These are phyloP conservation scores for Hypoxylon sp. DNA, from an alignment of 2,329 filamentous ascomycete species.

Conservation along the genomic window DNA sequence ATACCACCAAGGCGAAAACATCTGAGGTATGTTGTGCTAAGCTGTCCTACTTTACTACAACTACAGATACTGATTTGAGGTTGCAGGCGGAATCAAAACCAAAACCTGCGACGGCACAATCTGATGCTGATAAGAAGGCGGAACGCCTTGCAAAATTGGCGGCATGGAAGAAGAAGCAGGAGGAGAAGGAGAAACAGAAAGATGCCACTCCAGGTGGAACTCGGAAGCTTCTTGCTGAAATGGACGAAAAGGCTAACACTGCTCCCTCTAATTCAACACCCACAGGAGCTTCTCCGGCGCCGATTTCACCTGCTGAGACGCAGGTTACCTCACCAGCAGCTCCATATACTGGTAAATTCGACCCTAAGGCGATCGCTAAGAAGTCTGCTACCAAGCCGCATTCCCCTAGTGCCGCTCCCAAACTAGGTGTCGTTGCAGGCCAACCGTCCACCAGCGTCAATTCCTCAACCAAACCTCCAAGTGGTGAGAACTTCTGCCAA, in stretches of 20 bases:
- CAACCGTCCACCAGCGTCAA: slow-evolving; percentile 55
- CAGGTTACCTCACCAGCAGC: slow-evolving; percentile 66
- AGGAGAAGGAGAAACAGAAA: slow-evolving; percentile 80
- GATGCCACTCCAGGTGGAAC: slow-evolving; percentile 75
- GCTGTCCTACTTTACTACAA: neutral
- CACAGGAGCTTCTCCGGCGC: slow-evolving; percentile 61
- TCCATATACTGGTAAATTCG: slow-evolving; percentile 82
- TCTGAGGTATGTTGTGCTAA: slow-evolving; percentile 67
- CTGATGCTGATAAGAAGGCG: slow-evolving; percentile 82
- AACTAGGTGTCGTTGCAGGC: slow-evolving; percentile 63
- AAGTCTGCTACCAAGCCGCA: slow-evolving; percentile 74
- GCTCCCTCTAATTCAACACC: slow-evolving; percentile 63
- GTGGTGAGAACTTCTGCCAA: slow-evolving; percentile 52
- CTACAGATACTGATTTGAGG: slow-evolving; percentile 44
- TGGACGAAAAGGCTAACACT: slow-evolving; percentile 76
- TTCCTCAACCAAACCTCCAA: slow-evolving; percentile 52
- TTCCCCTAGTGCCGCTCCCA: slow-evolving; percentile 66
- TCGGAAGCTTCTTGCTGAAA: slow-evolving; percentile 77
- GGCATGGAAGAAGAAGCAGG: slow-evolving; percentile 93
- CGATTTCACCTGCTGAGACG: slow-evolving; percentile 62
- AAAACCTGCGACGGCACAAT: slow-evolving; percentile 64
- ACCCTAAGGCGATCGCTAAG: slow-evolving; percentile 87
- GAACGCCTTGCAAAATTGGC: slow-evolving; percentile 85
- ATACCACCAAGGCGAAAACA: slow-evolving; percentile 63
- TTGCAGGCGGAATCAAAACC: slow-evolving; percentile 66